Base-by-base conservation (phyloP, 805 yeast species). In the Candida ipomoeae region DNA sequence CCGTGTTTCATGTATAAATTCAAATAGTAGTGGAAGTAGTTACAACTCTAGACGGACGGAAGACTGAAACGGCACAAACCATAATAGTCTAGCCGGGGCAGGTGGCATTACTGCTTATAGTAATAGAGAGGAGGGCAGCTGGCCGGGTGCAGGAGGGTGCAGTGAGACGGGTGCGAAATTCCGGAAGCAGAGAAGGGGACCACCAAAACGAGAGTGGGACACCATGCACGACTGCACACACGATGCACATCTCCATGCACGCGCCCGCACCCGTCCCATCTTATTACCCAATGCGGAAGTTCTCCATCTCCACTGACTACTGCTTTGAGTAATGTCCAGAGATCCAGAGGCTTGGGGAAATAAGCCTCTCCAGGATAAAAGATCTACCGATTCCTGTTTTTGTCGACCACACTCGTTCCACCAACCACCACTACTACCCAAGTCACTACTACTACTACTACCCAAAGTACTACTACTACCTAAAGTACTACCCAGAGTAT, bases 231-330 rank as follows among this genome's bases (percentile, higher is more conserved):
- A 17, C 36, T n/a, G 36, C 17, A 34, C 10, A 13, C 21, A 18
- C 0, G 29, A 5, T 10, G 43, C 21, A 21, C 34, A 6, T 10
- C 17, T 2, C 20, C 44, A 26, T 41, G 44, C 44, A 41, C 36
- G 7, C 29, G 31, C 38, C 38, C 45, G 38, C 31, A 32, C 38
- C 45, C 45, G 21, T 26, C n/a, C 45, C 31, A 21, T 21, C 34
- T 35, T 44, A 13, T 35, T 45, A 45, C 48, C 42, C 35, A 29
- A 45, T 29, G 40, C 40, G 40, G 46, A 44, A 44, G 46, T 44
- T 34, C 23, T 15, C 17, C 6, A 4, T 13, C 32, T 26, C 3
- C 18, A n/a, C 32, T 6, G 21, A 26, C 33, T 44, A 35, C 46
- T 35, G 26, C 46, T 35, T 44, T 44, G 39, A 14, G 46, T 34